These are phyloP conservation scores for Puccinia novopanici DNA, from an alignment of 1,284 basidiomycete species.

Conservation along the genomic window DNA sequence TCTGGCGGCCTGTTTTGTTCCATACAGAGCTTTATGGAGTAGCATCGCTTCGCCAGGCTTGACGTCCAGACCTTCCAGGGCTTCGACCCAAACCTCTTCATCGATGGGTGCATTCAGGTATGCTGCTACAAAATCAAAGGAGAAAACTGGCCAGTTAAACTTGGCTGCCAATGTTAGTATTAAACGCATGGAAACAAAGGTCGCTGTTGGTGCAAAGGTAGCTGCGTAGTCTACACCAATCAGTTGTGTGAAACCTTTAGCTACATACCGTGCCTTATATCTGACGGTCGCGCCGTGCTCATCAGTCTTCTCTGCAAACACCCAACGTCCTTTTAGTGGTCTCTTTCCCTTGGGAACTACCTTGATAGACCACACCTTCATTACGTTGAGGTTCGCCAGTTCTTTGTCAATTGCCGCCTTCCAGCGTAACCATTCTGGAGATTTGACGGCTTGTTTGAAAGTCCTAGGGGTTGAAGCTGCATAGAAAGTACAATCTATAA, in stretches of 20 bases:
- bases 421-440: neutral
- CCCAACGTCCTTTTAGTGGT: neutral
- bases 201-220: conserved; percentile 38
- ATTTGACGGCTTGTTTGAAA: neutral
- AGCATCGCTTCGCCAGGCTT: too few relatives aligned
- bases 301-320: neutral
- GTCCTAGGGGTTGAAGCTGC: neutral
- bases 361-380: conserved; percentile 10
- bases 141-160: neutral
- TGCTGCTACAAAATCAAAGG: too few relatives aligned
- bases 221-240: neutral
- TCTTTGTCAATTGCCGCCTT: neutral
- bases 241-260: conserved; percentile 10
- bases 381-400: neutral
- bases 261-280: conserved; percentile 36
- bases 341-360: neutral
- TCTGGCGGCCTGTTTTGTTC: conserved; percentile 20
- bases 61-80: too few relatives aligned
- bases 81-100: too few relatives aligned
- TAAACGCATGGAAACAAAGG: conserved; percentile 5
- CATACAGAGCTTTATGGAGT: conserved; percentile 20
- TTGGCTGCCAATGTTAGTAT: neutral
- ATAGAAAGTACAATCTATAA: neutral
- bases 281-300: neutral
- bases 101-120: too few relatives aligned